Evolutionary conservation across 768 basidiomycete species (phyloP).

Genomic region (Tremella mesenterica): DNA sequence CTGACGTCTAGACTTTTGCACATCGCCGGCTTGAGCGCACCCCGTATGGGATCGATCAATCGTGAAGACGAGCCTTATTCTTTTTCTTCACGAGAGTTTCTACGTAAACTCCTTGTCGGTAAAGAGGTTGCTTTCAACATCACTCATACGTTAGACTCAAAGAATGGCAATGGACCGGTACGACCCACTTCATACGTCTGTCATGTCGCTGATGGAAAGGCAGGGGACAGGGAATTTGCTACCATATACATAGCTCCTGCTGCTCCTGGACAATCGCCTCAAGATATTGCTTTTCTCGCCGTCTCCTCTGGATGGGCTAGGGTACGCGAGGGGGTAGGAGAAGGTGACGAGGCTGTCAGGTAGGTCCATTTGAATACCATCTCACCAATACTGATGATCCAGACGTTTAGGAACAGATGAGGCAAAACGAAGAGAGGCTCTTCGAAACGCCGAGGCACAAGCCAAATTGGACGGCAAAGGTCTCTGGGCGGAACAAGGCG

Average conservation of each 20-base stretch:
- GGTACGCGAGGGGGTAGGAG: conserved; percentile 58
- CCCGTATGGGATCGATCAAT: conserved; percentile 69
- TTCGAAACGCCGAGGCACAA: conserved; percentile 46
- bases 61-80: conserved; percentile 93
- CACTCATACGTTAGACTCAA: conserved; percentile 60
- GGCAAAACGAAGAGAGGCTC: conserved; percentile 64
- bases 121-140: conserved; percentile 81
- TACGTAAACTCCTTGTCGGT: conserved; percentile 74
- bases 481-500: conserved; percentile 56
- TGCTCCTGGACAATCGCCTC: conserved; percentile 40
- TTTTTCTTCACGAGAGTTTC: conserved; percentile 84
- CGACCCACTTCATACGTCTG: background rate
- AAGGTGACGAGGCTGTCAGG: conserved; percentile 50
- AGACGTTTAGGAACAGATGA: conserved; percentile 54
- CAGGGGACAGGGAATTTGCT: conserved; percentile 40
- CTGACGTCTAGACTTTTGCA: conserved; percentile 68
- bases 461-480: conserved; percentile 52
- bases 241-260: conserved; percentile 37
- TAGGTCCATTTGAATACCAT: conserved; percentile 5
- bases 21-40: conserved; percentile 76
- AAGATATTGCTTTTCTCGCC: conserved; percentile 46
- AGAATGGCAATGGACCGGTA: background rate
- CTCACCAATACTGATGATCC: background rate
- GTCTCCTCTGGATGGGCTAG: conserved; percentile 87
- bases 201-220: background rate